Evolutionary conservation across 805 yeast genomes (phyloP), one percentile per base, ranked within the genome.

Genomic region (Kuraishia cidri): DNA sequence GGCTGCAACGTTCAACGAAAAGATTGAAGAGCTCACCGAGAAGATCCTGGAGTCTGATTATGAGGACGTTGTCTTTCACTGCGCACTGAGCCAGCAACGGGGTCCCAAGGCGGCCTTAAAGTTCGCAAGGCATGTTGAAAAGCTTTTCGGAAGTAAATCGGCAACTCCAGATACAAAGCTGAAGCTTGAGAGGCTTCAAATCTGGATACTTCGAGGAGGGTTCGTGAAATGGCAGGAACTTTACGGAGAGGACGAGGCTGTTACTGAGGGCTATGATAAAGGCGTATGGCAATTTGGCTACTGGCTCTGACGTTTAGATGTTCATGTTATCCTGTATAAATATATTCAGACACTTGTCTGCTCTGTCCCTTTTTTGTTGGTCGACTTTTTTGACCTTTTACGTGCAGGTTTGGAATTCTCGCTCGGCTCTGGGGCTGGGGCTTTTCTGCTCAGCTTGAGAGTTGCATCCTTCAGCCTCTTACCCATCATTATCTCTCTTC

Each of bases 21-120:
- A 54, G 14, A 45, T 66, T 19, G 63, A 62, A 2, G 60, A 58
- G 5, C 61, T 69, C 25, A 44, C 57, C 14, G 43, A 48, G n/a
- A 41, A 55, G 26, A 48, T 67, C 22, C 48, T 54, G 8, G 51
- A 47, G n/a, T 36, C 44, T 2, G 40, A 53, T 4, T 48, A 55
- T 5, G 58, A 64, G 27, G 75, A 70, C 34, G 72, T 86, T 0
- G 80, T 92, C 0, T 92, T 90, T 58, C 96, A 92, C 52, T 90
- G 98, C 54, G 87, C 88, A 19, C 64, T 83, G 20, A 79, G 94
- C 3, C 97, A 92, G 54, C 94, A 80, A 38, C 63, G 98, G 33
- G 97, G 97, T 0, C 97, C 97, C 0, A 63, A 83, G 3, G 72
- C 95, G 3, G 87, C 97, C 0, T 58, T 77, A 55, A 63, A 62